phyloP scores from a whole-genome alignment of 805 yeast species.

The Lipomyces spencermartinsiae region DNA sequence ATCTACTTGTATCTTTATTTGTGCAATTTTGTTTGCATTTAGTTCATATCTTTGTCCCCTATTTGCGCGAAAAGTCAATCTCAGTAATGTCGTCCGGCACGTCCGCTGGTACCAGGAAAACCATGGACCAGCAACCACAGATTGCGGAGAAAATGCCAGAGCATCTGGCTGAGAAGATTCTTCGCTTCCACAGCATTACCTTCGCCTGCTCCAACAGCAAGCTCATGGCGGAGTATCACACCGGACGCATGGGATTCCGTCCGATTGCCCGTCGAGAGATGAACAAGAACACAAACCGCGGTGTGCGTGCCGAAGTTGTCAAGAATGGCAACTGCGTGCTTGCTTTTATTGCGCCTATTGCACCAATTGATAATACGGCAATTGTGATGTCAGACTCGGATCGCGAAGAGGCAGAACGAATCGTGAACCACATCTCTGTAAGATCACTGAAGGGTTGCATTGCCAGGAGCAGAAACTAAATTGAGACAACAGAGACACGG shows the following conservation, averaged over 20 bases:
- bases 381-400: slow-evolving; percentile 38
- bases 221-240: slow-evolving; percentile 57
- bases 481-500: slow-evolving; percentile 58
- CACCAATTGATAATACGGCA: slow-evolving; percentile 46
- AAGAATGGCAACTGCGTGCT: slow-evolving; percentile 60
- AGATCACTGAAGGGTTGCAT: neutral
- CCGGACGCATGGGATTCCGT: slow-evolving; percentile 65
- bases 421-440: slow-evolving; percentile 19
- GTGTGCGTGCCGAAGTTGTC: slow-evolving; percentile 56
- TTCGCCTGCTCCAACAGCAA: slow-evolving; percentile 15
- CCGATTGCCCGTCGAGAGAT: slow-evolving; percentile 69
- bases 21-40: neutral
- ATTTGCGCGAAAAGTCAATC: neutral
- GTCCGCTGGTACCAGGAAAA: neutral
- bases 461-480: neutral
- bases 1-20: neutral
- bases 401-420: slow-evolving; percentile 16
- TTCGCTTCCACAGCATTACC: slow-evolving; percentile 14
- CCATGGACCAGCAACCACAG: neutral
- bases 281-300: slow-evolving; percentile 62
- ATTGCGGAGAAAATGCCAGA: slow-evolving; percentile 16
- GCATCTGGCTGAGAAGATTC: slow-evolving; percentile 16
- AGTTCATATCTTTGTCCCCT: neutral
- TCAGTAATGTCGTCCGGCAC: neutral
- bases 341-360: slow-evolving; percentile 52